Conservation (phyloP, 495 filamentous ascomycete genomes). For the Bryoglossum gracile region DNA sequence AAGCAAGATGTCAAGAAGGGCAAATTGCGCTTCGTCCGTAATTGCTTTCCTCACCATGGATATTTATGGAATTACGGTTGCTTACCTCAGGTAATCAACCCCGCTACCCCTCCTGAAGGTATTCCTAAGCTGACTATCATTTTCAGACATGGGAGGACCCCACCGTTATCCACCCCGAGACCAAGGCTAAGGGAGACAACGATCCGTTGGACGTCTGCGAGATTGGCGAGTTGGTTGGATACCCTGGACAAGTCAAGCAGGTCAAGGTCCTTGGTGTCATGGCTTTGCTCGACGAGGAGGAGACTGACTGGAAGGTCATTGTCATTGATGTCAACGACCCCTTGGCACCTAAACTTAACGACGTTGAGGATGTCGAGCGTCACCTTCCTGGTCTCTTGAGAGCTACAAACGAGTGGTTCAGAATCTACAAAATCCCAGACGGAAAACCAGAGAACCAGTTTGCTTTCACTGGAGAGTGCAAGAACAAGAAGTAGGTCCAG, state of each 20-base stretch:
- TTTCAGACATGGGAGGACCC: slow-evolving; percentile 97
- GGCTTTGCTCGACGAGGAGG: slow-evolving; percentile 97
- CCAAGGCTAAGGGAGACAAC: slow-evolving; percentile 99
- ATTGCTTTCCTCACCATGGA: slow-evolving; percentile 99
- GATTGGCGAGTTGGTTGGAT: slow-evolving; percentile 95
- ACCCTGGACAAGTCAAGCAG: slow-evolving; percentile 94
- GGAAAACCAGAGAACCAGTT: slow-evolving; percentile 99
- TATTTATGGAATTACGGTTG: slow-evolving; percentile 99
- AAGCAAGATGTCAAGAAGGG: slow-evolving; percentile 84
- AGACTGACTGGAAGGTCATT: slow-evolving; percentile 99
- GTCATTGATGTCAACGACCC: slow-evolving; percentile 98
- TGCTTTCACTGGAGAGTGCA: slow-evolving; percentile 99
- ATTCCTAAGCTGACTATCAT: slow-evolving; percentile 19
- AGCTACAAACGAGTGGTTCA: slow-evolving; percentile 99
- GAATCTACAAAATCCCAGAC: slow-evolving; percentile 99
- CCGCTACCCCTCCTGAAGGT: neutral
- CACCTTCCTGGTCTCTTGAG: slow-evolving; percentile 94
- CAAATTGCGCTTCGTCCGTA: slow-evolving; percentile 95
- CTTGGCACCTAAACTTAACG: slow-evolving; percentile 90
- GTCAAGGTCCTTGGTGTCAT: slow-evolving; percentile 99
- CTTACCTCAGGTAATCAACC: slow-evolving; percentile 76
- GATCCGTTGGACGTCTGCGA: slow-evolving; percentile 99
- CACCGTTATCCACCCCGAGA: slow-evolving; percentile 90
- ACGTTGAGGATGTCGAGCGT: slow-evolving; percentile 98
- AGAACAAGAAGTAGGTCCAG: slow-evolving; percentile 83